Conservation (phyloP, 2,329 filamentous ascomycete species). For the Colletotrichum somersetense region DNA sequence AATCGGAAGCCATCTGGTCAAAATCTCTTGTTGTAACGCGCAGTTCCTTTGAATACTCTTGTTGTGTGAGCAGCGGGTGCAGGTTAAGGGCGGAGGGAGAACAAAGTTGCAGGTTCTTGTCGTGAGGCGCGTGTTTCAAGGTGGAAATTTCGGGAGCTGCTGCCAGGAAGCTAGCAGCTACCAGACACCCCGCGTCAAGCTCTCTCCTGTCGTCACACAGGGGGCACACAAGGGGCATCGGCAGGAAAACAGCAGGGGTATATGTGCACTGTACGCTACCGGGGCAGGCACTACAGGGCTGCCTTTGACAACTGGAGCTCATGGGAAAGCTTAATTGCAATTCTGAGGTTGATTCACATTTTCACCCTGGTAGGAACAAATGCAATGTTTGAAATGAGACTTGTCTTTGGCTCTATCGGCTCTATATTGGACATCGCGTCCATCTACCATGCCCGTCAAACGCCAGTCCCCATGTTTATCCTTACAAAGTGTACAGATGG, state of each 20-base stretch:
- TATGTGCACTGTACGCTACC: neutral
- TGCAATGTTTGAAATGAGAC: conserved; percentile 32
- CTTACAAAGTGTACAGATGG: conserved; percentile 41
- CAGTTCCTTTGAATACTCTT: conserved; percentile 17
- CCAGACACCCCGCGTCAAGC: conserved; percentile 34
- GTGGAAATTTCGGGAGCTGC: conserved; percentile 33
- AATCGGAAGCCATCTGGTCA: conserved; percentile 52
- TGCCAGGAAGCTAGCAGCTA: conserved; percentile 25
- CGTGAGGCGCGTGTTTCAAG: conserved; percentile 22
- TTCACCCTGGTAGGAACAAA: no score
- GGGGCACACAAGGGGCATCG: conserved; percentile 25
- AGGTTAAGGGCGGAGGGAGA: neutral
- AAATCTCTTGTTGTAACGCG: neutral
- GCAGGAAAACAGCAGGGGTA: conserved; percentile 28
- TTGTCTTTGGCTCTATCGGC: conserved; percentile 43
- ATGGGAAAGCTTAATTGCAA: neutral
- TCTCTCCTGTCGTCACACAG: conserved; percentile 11
- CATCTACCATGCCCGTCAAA: conserved; percentile 40
- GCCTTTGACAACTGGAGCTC: conserved; percentile 8
- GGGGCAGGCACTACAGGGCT: conserved; percentile 18
- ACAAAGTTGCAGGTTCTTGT: conserved; percentile 15
- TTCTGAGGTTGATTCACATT: neutral
- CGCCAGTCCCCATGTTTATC: conserved; percentile 39
- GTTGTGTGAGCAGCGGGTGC: conserved; percentile 9
- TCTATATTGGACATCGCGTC: conserved; percentile 40